Base-by-base conservation (phyloP, 2,329 filamentous ascomycete genomes). In the Fusarium nematophilum region DNA sequence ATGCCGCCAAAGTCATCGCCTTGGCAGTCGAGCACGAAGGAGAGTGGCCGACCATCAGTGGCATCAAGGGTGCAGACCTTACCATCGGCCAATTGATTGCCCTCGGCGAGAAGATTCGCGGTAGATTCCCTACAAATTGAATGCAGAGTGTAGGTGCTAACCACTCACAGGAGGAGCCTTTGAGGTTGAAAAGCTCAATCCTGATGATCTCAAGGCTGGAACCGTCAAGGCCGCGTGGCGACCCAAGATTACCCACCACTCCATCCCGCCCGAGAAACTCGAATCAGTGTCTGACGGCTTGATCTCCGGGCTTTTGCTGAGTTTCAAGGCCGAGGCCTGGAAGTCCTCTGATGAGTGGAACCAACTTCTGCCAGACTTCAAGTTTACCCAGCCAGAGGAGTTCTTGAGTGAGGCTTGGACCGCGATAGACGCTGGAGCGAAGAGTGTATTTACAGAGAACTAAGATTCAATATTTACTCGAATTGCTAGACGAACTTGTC, bases 311-410 rank as follows among this genome's bases (percentile, higher is more conserved):
- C 13, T 68, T 3, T 14, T 69, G 15, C 30, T 65, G 3, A 51
- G 55, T 1, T 31, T 64, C 2, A 39, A 37, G 1, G 36, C 56
- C 6, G 62, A 57, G 3, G 39, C 65, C 3, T 75, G 75, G 64
- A 66, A 73, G 34, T 72, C 78, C 0, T 74, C 78, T 3, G 72
- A 75, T 40, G 77, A 79, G 43, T 81, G 73, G 71, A 83, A 83
- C 51, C 57, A 71, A 43, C 54, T 78, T 11, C 72, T 80, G 17
- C 78, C 80, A 0, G 75, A 79, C n/a, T 79, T 75, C 30, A 53
- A 75, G 48, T 83, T 82, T 34, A 73, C 67, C 2, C 57, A 68
- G 6, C 66, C 72, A 0, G 78, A 81, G 42, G 76, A 78, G 17
- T 83, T 81, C 53, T 51, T 83, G 7, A 63, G 40, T 1, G 65